phyloP scores from a whole-genome alignment of 2,329 filamentous ascomycete species.

The Scedosporium minutisporum region DNA sequence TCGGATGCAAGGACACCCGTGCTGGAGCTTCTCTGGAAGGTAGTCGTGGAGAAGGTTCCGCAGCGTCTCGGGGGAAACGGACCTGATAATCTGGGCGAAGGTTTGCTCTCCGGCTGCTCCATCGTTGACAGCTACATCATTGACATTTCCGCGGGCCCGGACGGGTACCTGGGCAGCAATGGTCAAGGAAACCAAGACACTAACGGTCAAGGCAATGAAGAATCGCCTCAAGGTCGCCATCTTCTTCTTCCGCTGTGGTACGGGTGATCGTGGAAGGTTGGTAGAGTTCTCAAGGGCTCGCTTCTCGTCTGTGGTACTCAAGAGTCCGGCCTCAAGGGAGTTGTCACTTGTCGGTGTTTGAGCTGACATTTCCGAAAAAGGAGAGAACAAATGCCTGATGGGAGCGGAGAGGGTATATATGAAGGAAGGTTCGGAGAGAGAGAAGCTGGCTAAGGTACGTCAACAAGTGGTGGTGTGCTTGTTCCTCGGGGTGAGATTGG shows the following conservation, averaged over 20 bases:
- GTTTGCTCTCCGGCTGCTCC: slow-evolving; percentile 1
- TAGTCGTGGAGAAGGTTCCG: slow-evolving; percentile 58
- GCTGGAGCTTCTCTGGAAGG: slow-evolving; percentile 52
- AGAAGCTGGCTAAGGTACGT: neutral
- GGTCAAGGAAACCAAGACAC: neutral
- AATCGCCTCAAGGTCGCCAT: neutral
- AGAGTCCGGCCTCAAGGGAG: slow-evolving; percentile 15
- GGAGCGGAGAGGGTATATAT: neutral
- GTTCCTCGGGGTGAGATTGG: neutral
- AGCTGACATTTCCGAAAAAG: slow-evolving; percentile 3
- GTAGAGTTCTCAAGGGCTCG: slow-evolving; percentile 2
- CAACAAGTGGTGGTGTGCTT: neutral
- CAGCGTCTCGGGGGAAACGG: slow-evolving; percentile 49
- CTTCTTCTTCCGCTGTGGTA: neutral
- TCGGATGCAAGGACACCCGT: slow-evolving; percentile 62
- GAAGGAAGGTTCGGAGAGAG: neutral
- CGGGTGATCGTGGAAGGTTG: neutral
- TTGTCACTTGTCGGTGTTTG: slow-evolving; percentile 6
- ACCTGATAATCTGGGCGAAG: slow-evolving; percentile 31
- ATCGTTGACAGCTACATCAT: neutral
- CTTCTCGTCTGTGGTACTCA: slow-evolving; percentile 15
- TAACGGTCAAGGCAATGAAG: slow-evolving; percentile 1
- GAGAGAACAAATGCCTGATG: neutral
- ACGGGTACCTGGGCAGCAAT: neutral
- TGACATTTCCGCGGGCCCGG: neutral